These are phyloP conservation scores for Vanderwaltozyma tropicalis DNA, from an alignment of 805 yeast species.

Conservation along the genomic window DNA sequence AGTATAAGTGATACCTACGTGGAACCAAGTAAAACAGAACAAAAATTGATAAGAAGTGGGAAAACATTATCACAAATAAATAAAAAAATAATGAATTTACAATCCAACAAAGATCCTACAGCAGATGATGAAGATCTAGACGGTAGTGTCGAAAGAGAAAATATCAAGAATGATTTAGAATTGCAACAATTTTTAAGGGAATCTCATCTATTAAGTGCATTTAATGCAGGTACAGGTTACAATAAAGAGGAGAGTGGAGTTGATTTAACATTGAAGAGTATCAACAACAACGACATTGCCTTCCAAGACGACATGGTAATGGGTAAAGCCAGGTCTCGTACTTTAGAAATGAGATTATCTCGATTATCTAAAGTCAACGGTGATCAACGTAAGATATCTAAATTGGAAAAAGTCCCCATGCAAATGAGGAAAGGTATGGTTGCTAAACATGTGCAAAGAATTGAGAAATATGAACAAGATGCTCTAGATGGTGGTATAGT, in stretches of 20 bases:
- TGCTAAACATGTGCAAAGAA: conserved; percentile 40
- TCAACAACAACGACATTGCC: conserved; percentile 21
- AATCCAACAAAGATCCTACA: background rate
- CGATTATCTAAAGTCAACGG: conserved; percentile 38
- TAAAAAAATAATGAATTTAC: conserved; percentile 24
- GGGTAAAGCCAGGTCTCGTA: conserved; percentile 60
- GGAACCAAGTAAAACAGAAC: conserved; percentile 37
- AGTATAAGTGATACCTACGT: conserved; percentile 16
- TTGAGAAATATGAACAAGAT: conserved; percentile 52
- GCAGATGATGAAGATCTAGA: conserved; percentile 16
- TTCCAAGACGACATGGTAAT: conserved; percentile 40
- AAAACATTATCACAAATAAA: conserved; percentile 35
- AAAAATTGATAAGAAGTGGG: conserved; percentile 47
- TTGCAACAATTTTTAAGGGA: conserved; percentile 60
- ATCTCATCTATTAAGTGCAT: conserved; percentile 50
- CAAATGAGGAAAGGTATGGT: conserved; percentile 77
- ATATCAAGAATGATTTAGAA: conserved; percentile 60
- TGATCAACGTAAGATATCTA: conserved; percentile 26
- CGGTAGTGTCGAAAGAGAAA: conserved; percentile 36
- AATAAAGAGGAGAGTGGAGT: conserved; percentile 44
- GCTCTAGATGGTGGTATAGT: conserved; percentile 88
- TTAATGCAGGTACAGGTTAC: conserved; percentile 18
- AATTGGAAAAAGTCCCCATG: conserved; percentile 80
- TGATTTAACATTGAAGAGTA: conserved; percentile 50
- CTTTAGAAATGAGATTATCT: conserved; percentile 49